Percentiles rank a stretch among this genome's conserved stretches.
Conservation (phyloP, 1,284 basidiomycete genomes). For the Malassezia dermatis region DNA sequence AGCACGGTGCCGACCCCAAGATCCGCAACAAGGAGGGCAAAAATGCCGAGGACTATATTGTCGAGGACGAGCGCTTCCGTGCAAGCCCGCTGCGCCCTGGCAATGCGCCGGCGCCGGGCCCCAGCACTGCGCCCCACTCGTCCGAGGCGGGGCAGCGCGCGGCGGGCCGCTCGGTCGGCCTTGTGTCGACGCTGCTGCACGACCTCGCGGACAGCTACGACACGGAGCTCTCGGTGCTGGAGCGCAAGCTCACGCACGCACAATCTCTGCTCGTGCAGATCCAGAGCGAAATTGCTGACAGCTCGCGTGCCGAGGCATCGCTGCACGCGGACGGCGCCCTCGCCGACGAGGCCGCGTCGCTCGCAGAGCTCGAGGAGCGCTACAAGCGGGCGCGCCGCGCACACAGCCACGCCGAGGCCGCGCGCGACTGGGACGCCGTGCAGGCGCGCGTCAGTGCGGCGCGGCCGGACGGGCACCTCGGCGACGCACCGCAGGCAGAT, state of each 20-base stretch:
- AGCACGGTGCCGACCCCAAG: slow-evolving; percentile 94
- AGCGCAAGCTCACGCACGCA: slow-evolving; percentile 81
- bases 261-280: slow-evolving; percentile 76
- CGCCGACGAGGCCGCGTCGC: slow-evolving; percentile 57
- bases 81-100: slow-evolving; percentile 58
- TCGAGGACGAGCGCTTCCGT: slow-evolving; percentile 94
- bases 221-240: slow-evolving; percentile 78
- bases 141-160: slow-evolving; percentile 78
- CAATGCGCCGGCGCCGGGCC: slow-evolving; percentile 8
- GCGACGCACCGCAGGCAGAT: not conserved
- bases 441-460: slow-evolving; percentile 26
- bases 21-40: slow-evolving; percentile 90
- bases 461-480: slow-evolving; percentile 23
- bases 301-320: slow-evolving; percentile 63
- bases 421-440: slow-evolving; percentile 28
- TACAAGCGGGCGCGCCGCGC: slow-evolving; percentile 66
- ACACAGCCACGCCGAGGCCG: slow-evolving; percentile 55
- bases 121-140: slow-evolving; percentile 57
- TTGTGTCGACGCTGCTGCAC: slow-evolving; percentile 77
- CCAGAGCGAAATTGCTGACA: slow-evolving; percentile 81
- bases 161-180: slow-evolving; percentile 62
- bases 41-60: slow-evolving; percentile 94
- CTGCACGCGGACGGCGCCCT: slow-evolving; percentile 58
- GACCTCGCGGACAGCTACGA: slow-evolving; percentile 86
- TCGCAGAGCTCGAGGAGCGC: slow-evolving; percentile 60